These are phyloP conservation scores for Magnaporthiopsis incrustans DNA, from an alignment of 2,329 filamentous ascomycete species.

Conservation along the genomic window DNA sequence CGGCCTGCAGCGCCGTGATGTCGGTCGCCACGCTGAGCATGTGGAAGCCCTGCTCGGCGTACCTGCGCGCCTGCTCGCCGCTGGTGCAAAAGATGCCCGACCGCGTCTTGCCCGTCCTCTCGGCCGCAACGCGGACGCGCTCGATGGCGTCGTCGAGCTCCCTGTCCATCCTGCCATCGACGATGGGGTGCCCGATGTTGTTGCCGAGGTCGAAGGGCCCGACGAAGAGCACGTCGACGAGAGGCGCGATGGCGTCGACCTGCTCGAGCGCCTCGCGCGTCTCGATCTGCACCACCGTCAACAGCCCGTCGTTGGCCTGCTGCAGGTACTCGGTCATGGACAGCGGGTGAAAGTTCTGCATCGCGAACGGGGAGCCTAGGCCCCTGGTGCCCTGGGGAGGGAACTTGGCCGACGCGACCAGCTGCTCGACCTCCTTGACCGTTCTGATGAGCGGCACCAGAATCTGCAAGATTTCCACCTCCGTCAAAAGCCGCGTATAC, in stretches of 20 bases:
- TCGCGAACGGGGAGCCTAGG: constrained; percentile 47
- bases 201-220: constrained; percentile 61
- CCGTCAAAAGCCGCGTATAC: neutral
- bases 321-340: constrained; percentile 47
- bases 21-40: constrained; percentile 54
- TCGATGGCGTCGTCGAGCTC: constrained; percentile 52
- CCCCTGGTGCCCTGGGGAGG: constrained; percentile 46
- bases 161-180: constrained; percentile 49
- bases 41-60: constrained; percentile 49
- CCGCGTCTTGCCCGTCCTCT: constrained; percentile 60
- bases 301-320: constrained; percentile 45
- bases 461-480: constrained; percentile 22
- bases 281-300: constrained; percentile 63
- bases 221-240: constrained; percentile 56
- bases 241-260: constrained; percentile 56
- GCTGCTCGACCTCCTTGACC: constrained; percentile 39
- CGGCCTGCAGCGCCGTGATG: constrained; percentile 39
- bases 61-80: constrained; percentile 46
- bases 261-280: constrained; percentile 52
- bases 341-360: constrained; percentile 38
- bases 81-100: constrained; percentile 51
- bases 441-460: constrained; percentile 47
- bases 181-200: constrained; percentile 54
- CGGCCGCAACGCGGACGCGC: constrained; percentile 47
- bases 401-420: constrained; percentile 47